Base-by-base conservation (phyloP, 2,329 filamentous ascomycete genomes). In the Neocatenulostroma microsporum region DNA sequence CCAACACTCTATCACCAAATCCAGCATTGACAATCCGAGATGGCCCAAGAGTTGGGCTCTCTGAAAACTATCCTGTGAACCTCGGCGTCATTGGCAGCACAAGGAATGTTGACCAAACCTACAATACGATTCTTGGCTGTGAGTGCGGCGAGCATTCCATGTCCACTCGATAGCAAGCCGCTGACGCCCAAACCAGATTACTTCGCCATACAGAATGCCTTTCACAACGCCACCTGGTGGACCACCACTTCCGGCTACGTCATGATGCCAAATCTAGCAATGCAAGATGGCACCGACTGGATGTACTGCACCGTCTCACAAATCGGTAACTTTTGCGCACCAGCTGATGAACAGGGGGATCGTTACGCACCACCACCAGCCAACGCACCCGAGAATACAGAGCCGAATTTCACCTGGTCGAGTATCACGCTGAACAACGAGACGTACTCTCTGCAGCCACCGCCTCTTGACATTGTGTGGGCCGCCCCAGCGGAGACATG, bases 371-470 rank as follows among this genome's bases (percentile, higher is more conserved):
- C 30, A 12, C 19, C 30, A 34, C 29, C 29, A 9, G 8, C 29
- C 29, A 17, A 34, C 21, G 30, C 20, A 14, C 30, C 30, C 12
- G n/a, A 24, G 4, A 9, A 14, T 5, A 5, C 21, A n/a, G 18
- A 10, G 8, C 18, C 30, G 11, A 10, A 23, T 8, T 24, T 10
- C 12, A 34, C 30, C 5, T 34, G 30, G 30, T 34, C 30, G 30
- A 34, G 24, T 20, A 34, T 34, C 21, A 34, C 30, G 9, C 18
- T 34, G 12, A 14, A 34, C 30, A 34, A 34, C 30, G 9, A 34
- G 21, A 34, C 30, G 9, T 15, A 34, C 20, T 18, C 24, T 17
- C 14, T 34, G 30, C 30, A 34, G 21, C 30, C 30, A 11, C 30
- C 30, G 19, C 30, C 30, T 5, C 30, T 34, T 9, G 30, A 34